A percentile compares a stretch with the other conserved stretches of the same genome.
Conservation (phyloP, 169 alveolate genomes). For the Perkinsus chesapeaki region DNA sequence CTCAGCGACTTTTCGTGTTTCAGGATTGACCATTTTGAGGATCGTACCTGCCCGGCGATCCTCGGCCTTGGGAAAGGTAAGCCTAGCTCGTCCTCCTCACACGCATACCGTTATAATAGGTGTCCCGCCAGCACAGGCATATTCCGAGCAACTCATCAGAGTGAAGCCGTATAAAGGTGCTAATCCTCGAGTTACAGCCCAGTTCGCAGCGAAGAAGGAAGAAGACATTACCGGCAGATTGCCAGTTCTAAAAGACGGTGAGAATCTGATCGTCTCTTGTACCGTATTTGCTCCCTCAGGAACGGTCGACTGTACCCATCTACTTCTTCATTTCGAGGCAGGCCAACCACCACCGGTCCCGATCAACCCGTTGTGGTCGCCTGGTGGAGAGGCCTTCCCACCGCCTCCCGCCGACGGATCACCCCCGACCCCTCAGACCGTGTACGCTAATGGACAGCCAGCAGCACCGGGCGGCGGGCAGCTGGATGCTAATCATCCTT, state of each 20-base stretch:
- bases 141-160: neutral
- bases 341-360: neutral
- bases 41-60: neutral
- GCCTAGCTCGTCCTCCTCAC: too few relatives aligned
- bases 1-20: neutral
- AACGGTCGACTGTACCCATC: neutral
- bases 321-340: neutral
- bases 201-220: neutral
- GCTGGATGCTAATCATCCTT: too few relatives aligned
- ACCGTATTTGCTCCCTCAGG: neutral
- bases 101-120: too few relatives aligned
- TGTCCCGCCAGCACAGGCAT: neutral
- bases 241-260: neutral
- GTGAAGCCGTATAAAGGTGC: neutral
- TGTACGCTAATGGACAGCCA: too few relatives aligned
- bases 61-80: neutral
- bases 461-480: too few relatives aligned
- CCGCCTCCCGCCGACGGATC: too few relatives aligned
- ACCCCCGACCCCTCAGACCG: too few relatives aligned
- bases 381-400: neutral
- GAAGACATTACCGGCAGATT: neutral
- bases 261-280: neutral
- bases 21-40: neutral
- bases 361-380: neutral
- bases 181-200: neutral